These are phyloP conservation scores for Talaromyces sp. DNA, from an alignment of 2,329 filamentous ascomycete species.

Conservation along the genomic window DNA sequence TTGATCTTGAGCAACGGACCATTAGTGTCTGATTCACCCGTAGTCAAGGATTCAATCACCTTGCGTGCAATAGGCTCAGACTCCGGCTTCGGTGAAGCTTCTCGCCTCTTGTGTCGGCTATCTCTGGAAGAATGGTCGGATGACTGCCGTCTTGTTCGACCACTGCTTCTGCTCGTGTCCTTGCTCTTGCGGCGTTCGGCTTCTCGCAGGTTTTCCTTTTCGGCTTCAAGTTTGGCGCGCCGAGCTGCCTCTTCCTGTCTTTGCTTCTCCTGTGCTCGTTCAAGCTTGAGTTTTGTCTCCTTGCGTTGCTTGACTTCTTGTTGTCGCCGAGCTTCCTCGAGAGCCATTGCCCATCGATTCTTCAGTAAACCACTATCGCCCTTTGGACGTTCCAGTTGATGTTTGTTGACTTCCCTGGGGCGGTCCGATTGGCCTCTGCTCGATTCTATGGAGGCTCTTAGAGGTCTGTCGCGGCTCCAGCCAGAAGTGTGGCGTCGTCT, in stretches of 20 bases:
- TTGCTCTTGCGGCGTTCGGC: conserved; percentile 11
- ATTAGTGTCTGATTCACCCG: conserved; percentile 41
- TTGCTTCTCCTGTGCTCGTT: conserved; percentile 23
- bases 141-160: conserved; percentile 20
- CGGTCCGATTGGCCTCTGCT: conserved; percentile 22
- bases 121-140: conserved; percentile 29
- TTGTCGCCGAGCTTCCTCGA: conserved; percentile 36
- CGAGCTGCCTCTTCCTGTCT: conserved; percentile 19
- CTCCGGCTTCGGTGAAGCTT: conserved; percentile 27
- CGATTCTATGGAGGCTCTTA: conserved; percentile 32
- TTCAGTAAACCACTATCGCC: conserved; percentile 32
- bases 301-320: conserved; percentile 33
- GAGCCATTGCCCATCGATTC: conserved; percentile 33
- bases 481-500: conserved; percentile 31
- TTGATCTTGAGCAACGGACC: conserved; percentile 40
- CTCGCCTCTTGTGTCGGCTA: conserved; percentile 22
- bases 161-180: conserved; percentile 8
- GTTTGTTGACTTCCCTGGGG: not conserved
- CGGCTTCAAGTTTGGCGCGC: conserved; percentile 14
- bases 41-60: conserved; percentile 38
- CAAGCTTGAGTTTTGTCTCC: conserved; percentile 31
- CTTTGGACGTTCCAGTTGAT: conserved; percentile 32
- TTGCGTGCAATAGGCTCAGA: conserved; percentile 21
- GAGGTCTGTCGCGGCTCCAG: conserved; percentile 33
- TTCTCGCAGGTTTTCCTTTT: conserved; percentile 19